Evolutionary conservation across 1,284 basidiomycete genomes (phyloP).

Genomic region (Marasmius sp.): DNA sequence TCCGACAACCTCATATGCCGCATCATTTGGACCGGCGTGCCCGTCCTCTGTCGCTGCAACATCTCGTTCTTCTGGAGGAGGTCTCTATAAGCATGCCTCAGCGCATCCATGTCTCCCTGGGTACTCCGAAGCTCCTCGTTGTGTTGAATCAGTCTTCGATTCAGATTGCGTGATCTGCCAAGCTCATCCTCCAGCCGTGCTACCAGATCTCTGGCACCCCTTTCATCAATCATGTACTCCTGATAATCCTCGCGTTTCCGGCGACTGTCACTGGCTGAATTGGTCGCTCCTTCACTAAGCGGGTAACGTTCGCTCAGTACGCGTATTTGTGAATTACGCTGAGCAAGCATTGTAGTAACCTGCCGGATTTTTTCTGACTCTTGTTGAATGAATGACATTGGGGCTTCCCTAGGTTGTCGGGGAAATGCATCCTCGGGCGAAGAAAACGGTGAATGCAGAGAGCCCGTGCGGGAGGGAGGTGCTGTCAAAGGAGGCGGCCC

Average conservation of each 20-base stretch:
- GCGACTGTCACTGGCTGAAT: neutral
- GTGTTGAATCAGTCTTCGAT: neutral
- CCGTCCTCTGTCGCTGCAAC: neutral
- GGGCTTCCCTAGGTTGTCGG: neutral
- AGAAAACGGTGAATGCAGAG: neutral
- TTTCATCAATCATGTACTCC: neutral
- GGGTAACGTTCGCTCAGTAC: neutral
- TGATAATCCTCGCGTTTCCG: neutral
- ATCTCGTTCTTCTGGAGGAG: neutral
- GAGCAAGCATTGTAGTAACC: neutral
- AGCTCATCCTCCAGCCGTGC: neutral
- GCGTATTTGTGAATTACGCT: neutral
- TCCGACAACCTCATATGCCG: neutral
- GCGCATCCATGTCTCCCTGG: neutral
- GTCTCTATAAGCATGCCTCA: neutral
- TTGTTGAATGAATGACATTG: neutral
- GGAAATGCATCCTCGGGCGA: neutral
- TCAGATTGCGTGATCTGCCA: neutral
- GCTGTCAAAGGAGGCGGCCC: neutral
- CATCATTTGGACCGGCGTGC: neutral
- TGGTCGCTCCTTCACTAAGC: neutral
- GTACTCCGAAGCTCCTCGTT: neutral
- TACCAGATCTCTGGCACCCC: neutral
- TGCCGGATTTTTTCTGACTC: neutral
- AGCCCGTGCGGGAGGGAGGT: neutral